Percentiles rank a stretch among this genome's conserved stretches.
phyloP scores from a whole-genome alignment of 2,329 filamentous ascomycete genomes.

The Aspergillus novofumigatus region DNA sequence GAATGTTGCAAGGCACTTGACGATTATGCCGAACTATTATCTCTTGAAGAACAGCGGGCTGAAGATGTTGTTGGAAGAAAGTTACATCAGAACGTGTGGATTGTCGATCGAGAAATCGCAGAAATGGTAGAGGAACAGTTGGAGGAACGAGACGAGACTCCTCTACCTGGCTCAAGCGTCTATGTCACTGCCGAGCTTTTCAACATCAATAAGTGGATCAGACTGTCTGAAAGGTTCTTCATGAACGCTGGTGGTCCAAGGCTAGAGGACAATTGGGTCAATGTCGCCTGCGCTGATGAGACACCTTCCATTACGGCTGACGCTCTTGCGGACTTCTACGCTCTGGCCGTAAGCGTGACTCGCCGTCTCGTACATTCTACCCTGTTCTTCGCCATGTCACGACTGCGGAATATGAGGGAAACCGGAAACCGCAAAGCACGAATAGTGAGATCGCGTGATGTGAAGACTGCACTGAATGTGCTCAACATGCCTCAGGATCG shows the following conservation, averaged over 20 bases:
- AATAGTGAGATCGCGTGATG: conserved; percentile 46
- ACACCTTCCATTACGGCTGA: conserved; percentile 69
- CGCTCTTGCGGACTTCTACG: conserved; percentile 71
- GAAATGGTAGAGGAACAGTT: conserved; percentile 26
- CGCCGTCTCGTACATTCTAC: conserved; percentile 65
- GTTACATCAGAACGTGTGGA: conserved; percentile 63
- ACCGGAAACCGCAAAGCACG: conserved; percentile 26
- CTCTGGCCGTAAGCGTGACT: conserved; percentile 63
- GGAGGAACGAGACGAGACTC: conserved; percentile 25
- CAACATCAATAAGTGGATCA: conserved; percentile 56
- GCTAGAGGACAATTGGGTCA: conserved; percentile 64
- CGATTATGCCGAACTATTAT: conserved; percentile 61
- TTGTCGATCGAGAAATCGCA: conserved; percentile 49
- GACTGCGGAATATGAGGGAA: conserved; percentile 52
- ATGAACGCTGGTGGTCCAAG: conserved; percentile 63
- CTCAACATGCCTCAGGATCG: conserved; percentile 48
- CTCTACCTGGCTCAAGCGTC: conserved; percentile 17
- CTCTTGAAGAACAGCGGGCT: conserved; percentile 58
- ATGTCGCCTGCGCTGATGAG: conserved; percentile 49
- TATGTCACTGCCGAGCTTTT: conserved; percentile 57
- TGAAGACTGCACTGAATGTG: conserved; percentile 52
- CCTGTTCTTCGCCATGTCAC: conserved; percentile 66
- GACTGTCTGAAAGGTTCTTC: conserved; percentile 63
- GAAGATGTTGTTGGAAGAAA: conserved; percentile 58
- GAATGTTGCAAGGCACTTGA: conserved; percentile 65